Base-by-base conservation (phyloP, 306 rosid genomes). In the Potentilla sterilis region DNA sequence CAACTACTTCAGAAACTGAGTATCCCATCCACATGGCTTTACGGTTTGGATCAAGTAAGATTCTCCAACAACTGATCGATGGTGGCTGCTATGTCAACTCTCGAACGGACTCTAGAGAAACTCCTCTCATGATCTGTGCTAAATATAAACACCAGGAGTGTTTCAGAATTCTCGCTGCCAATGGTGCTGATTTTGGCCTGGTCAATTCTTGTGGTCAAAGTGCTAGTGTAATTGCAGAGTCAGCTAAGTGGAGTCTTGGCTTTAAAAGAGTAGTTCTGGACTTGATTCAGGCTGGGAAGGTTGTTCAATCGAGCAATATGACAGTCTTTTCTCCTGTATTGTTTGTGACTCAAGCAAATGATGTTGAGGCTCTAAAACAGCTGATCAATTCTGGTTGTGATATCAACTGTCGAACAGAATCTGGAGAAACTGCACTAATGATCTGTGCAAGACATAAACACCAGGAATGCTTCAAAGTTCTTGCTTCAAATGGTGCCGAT, bases 401-500 rank as follows among this genome's bases (percentile, higher is more conserved):
- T 66, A 61, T 87, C 35, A 77, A 90, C 83, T 82, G 86, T 7
- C 85, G 49, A 37, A 86, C 87, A 73, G 82, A 78, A 57, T 75
- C 64, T 24, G 89, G 90, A 28, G 92, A 86, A 32, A 86, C 88
- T 2, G 86, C 88, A 55, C 40, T 87, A 52, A 86, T 87, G 88
- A 84, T 84, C 15, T 84, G 90, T 24, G 7, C 81, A 8, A 81
- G 84, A 74, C 8, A 77, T 52, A 81, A 86, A 77, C 71, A 79
- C 7, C 85, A 79, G 64, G 80, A 79, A 69, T 86, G 92, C 81
- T 78, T 90, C 24, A 81, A 76, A 69, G n/a, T 83, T n/a, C 77
- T 89, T 43, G 84, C 87, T 54, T 75, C 87, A 57, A 72, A 84
- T n/a, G 86, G 89, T 69, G 90, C 90, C 63, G 90, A 89, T 79